A percentile compares a stretch with the other conserved stretches of the same genome.
Conservation (phyloP, 225 moss, liverwort and hornwort species). For the Sphagnum tenellum region DNA sequence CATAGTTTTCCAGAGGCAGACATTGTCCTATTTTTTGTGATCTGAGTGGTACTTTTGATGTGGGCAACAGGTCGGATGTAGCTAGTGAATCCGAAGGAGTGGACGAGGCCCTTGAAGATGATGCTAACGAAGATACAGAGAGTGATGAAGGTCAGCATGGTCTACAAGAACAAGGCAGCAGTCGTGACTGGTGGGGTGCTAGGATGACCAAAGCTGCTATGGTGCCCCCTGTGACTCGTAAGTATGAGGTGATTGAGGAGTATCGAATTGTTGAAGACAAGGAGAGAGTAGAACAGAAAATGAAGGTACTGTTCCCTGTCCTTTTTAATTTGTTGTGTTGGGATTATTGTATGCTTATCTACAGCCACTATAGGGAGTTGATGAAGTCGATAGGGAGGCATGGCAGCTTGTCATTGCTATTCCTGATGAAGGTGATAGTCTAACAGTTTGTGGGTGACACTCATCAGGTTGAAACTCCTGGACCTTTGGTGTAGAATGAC, state of each 20-base stretch:
- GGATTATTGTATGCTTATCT: too few species aligned
- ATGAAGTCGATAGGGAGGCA: too few species aligned
- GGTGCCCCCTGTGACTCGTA: conserved; percentile 97
- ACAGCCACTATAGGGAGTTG: too few species aligned
- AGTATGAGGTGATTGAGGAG: conserved; percentile 91
- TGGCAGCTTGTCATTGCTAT: too few species aligned
- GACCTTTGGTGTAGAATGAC: too few species aligned
- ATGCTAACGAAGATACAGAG: conserved; percentile 53
- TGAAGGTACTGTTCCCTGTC: conserved; percentile 41
- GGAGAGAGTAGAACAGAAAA: conserved; percentile 68
- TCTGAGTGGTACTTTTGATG: neutral
- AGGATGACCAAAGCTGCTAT: conserved; percentile 99
- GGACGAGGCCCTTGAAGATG: conserved; percentile 71
- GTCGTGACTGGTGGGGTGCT: conserved; percentile 77
- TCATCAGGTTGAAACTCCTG: too few species aligned
- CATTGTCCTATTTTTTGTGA: too few species aligned
- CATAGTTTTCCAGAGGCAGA: too few species aligned
- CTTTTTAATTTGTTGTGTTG: too few species aligned
- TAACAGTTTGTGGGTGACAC: too few species aligned
- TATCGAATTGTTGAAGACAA: conserved; percentile 80
- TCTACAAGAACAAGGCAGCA: conserved; percentile 44
- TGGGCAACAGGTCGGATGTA: conserved; percentile 60
- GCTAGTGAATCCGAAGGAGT: conserved; percentile 90
- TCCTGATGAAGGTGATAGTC: too few species aligned
- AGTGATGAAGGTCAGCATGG: conserved; percentile 55